Evolutionary conservation across 257 asterid genomes (phyloP), one percentile per base, ranked within the genome.

Genomic region (Mentha longifolia): DNA sequence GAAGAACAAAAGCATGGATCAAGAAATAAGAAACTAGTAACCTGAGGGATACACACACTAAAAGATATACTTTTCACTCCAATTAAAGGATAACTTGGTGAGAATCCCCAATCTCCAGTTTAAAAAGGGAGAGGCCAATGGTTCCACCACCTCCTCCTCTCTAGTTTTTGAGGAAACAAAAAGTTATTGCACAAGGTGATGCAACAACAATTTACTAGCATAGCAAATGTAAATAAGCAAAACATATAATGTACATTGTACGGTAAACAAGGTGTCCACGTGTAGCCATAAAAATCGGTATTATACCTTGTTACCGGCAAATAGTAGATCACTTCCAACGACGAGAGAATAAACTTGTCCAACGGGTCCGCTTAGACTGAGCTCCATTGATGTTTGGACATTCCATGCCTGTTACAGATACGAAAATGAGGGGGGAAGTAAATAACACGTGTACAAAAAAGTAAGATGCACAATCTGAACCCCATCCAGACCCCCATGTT

Each of bases 261-360:
- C 0, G 37, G 63, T 42, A 65, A 75, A 66, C 33, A 60, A 54
- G 20, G 43, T 57, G 2, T 63, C 56, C 16, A 8, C 19, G 56
- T 65, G 47, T 56, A 60, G 42, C 56, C 43, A 25, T 70, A 35
- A 65, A 71, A 61, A 68, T 37, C 65, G 65, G 56, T 13, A 67
- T n/a, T n/a, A 22, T 89, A 95, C 99, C 99, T 95, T 95, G 39
- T 88, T 82, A 51, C 98, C 99, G 0, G 99, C 97, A 62, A 90
- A 86, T 78, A 95, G 97, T 73, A 95, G 76, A 78, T 85, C 96
- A 76, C 67, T 85, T 67, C 97, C 97, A 77, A 90, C 95, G 55
- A 86, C 95, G 67, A 92, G 89, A 61, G 98, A 81, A 84, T 95
- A 88, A 46, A 95, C 99, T 87, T 87, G 98, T 71, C 99, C 99